Conservation (phyloP, 257 asterid genomes). For the Agastache rugosa region DNA sequence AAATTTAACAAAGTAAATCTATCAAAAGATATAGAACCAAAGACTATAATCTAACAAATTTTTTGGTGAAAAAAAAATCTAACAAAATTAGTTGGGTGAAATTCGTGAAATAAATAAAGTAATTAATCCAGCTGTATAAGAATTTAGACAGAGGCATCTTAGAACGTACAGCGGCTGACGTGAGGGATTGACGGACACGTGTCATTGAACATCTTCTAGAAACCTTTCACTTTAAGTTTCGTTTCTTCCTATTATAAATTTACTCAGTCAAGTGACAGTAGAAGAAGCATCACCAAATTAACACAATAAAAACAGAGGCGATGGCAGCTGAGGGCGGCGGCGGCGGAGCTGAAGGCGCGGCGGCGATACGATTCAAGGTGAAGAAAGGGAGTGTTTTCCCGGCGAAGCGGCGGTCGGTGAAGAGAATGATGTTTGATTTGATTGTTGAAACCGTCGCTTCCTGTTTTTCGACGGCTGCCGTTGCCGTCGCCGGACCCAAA, state of each 20-base stretch:
- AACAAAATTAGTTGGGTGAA: too few species aligned
- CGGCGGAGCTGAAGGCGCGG: slow-evolving; percentile 4
- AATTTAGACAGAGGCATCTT: not conserved
- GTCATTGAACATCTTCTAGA: not conserved
- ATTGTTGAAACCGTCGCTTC: slow-evolving; percentile 20
- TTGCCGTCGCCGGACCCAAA: slow-evolving; percentile 25
- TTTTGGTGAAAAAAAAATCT: too few species aligned
- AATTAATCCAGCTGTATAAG: not conserved
- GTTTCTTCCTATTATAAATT: too few species aligned
- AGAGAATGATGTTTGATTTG: slow-evolving; percentile 32
- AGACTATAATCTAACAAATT: too few species aligned
- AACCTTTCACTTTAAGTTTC: slow-evolving; percentile 15
- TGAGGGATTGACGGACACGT: not conserved
- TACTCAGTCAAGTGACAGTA: not conserved
- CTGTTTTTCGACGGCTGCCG: not conserved
- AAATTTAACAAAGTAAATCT: too few species aligned
- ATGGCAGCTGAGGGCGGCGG: not conserved
- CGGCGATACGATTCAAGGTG: slow-evolving; percentile 12
- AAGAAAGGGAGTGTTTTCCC: slow-evolving; percentile 44
- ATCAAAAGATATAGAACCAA: too few species aligned
- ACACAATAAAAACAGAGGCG: not conserved
- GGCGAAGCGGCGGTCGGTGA: slow-evolving; percentile 39
- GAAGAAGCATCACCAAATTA: not conserved
- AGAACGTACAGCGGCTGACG: too few species aligned
- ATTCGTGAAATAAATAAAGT: not conserved